Conservation (phyloP, 208 protist genomes). For the Wallacemonas rigidus region DNA sequence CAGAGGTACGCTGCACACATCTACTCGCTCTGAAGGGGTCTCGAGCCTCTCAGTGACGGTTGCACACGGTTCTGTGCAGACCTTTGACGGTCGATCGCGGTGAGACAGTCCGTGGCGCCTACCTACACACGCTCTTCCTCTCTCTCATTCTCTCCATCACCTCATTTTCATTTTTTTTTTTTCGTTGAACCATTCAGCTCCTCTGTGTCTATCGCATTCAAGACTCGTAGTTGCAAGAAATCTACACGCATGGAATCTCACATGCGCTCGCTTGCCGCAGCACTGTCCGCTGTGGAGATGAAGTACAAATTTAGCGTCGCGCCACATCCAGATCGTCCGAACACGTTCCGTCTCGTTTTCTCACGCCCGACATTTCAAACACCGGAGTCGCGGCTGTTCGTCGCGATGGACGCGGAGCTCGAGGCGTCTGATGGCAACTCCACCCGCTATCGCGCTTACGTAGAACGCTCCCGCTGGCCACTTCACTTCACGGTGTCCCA, state of each 20-base stretch:
- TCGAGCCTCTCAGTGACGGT: no score
- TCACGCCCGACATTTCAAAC: conserved; percentile 55
- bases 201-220: conserved; percentile 1
- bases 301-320: conserved; percentile 64
- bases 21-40: no score
- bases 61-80: no score
- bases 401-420: conserved; percentile 35
- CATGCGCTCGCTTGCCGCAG: conserved; percentile 32
- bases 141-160: no score
- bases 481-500: conserved; percentile 30
- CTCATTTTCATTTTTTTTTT: conserved; percentile 2
- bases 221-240: no score
- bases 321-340: conserved; percentile 31
- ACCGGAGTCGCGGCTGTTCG: conserved; percentile 56
- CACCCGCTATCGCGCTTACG: conserved; percentile 25
- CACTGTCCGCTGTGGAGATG: conserved; percentile 34
- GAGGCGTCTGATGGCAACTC: neutral
- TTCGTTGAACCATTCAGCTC: conserved; percentile 1
- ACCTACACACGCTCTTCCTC: no score
- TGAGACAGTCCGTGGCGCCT: no score
- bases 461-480: conserved; percentile 39
- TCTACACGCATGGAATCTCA: neutral
- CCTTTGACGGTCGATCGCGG: no score
- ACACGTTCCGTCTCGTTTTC: conserved; percentile 54
- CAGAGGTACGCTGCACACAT: no score